Conservation (phyloP, 2,329 filamentous ascomycete species). For the Rhinocladiella mackenziei region DNA sequence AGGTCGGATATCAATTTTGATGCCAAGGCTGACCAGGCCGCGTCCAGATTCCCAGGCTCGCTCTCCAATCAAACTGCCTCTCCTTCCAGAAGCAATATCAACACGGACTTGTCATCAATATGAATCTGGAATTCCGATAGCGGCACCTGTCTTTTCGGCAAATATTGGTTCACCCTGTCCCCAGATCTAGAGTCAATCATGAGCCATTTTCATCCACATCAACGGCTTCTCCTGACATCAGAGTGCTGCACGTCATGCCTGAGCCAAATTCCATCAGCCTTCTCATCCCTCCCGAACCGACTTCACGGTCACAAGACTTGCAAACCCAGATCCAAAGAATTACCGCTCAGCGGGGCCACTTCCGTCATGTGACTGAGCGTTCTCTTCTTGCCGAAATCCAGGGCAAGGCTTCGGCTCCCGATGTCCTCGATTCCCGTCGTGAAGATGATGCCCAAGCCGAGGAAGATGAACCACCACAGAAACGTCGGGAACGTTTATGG, state of each 20-base stretch:
- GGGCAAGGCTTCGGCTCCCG: constrained; percentile 34
- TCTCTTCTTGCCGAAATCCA: constrained; percentile 66
- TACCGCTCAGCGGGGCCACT: constrained; percentile 72
- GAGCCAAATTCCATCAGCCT: constrained; percentile 20
- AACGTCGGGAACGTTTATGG: constrained; percentile 41
- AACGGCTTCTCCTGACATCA: neutral
- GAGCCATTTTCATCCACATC: too few species aligned
- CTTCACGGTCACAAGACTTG: constrained; percentile 7
- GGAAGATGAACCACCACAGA: constrained; percentile 36
- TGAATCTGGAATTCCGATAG: too few species aligned
- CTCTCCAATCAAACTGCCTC: too few species aligned
- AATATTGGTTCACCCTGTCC: too few species aligned
- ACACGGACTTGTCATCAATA: too few species aligned
- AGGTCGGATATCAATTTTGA: too few species aligned
- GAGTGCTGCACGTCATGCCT: constrained; percentile 9
- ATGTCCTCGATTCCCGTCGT: constrained; percentile 48
- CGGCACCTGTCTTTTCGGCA: too few species aligned
- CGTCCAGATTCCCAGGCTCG: too few species aligned
- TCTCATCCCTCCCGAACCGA: constrained; percentile 14
- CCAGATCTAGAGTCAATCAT: too few species aligned
- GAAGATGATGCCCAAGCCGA: constrained; percentile 34
- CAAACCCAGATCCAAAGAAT: constrained; percentile 52
- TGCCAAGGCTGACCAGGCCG: too few species aligned
- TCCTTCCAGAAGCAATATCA: too few species aligned
- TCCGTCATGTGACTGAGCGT: constrained; percentile 73